Evolutionary conservation across 805 yeast genomes (phyloP).

Genomic region (Saccharomycopsis lassenensis): DNA sequence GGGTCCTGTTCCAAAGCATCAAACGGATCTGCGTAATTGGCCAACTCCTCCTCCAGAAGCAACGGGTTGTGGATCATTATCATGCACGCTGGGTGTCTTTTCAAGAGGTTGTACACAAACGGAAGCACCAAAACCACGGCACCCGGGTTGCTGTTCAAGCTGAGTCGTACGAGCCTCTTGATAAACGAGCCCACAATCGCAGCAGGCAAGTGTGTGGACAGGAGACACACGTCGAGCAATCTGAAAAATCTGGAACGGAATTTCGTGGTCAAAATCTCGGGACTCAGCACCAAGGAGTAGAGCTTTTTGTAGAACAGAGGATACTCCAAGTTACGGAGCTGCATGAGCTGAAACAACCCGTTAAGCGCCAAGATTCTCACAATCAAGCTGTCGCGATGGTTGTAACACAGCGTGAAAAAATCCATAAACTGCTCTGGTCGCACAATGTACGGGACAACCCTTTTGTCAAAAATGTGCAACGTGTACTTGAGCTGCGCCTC

Average conservation of each 20-base stretch:
- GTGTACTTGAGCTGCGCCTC: slow-evolving; percentile 55
- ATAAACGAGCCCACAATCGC: slow-evolving; percentile 81
- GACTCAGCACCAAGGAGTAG: slow-evolving; percentile 61
- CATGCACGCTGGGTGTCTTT: slow-evolving; percentile 93
- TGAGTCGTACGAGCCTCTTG: slow-evolving; percentile 65
- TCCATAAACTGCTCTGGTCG: slow-evolving; percentile 86
- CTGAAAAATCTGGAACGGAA: slow-evolving; percentile 85
- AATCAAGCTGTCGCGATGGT: slow-evolving; percentile 27
- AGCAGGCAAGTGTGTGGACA: slow-evolving; percentile 81
- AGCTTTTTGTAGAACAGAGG: slow-evolving; percentile 81
- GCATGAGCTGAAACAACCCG: slow-evolving; percentile 81
- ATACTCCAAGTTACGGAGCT: slow-evolving; percentile 72
- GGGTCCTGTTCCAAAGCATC: slow-evolving; percentile 61
- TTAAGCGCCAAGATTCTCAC: slow-evolving; percentile 73
- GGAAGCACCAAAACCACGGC: slow-evolving; percentile 84
- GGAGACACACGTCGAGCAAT: slow-evolving; percentile 70
- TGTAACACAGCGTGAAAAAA: slow-evolving; percentile 67
- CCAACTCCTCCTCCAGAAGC: slow-evolving; percentile 23
- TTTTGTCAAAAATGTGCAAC: slow-evolving; percentile 64
- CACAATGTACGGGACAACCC: slow-evolving; percentile 70
- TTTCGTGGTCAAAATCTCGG: slow-evolving; percentile 61
- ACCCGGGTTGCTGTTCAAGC: slow-evolving; percentile 73
- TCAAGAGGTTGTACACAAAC: slow-evolving; percentile 80
- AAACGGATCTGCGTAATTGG: slow-evolving; percentile 50
- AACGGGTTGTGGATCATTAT: slow-evolving; percentile 51